Percentiles rank a stretch among this genome's conserved stretches.
Conservation (phyloP, 768 basidiomycete genomes). For the Lactifluus echinatus region DNA sequence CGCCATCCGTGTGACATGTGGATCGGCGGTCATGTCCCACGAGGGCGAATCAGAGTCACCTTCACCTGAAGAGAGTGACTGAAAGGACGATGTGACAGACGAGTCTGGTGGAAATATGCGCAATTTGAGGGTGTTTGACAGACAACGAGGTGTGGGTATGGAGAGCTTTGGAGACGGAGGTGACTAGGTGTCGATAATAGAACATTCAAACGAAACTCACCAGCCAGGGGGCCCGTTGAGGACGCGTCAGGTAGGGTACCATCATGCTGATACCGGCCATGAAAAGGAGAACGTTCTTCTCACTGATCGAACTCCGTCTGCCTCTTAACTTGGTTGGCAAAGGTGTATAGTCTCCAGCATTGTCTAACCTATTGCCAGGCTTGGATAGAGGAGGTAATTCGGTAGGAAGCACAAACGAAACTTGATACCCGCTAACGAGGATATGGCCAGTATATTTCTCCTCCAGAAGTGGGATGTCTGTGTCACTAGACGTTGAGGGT, state of each 20-base stretch:
- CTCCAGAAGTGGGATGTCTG: constrained; percentile 42
- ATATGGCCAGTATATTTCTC: constrained; percentile 65
- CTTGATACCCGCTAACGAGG: constrained; percentile 66
- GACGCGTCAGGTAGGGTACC: constrained; percentile 58
- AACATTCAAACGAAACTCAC: constrained; percentile 30
- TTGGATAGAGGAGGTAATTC: constrained; percentile 35
- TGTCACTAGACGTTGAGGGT: constrained; percentile 25
- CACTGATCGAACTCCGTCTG: constrained; percentile 49
- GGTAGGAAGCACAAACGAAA: constrained; percentile 69
- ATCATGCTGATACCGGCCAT: constrained; percentile 77
- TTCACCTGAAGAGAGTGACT: constrained; percentile 69
- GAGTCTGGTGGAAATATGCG: constrained; percentile 58
- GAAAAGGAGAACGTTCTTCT: constrained; percentile 56
- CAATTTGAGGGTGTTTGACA: constrained; percentile 66
- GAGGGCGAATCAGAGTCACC: constrained; percentile 44
- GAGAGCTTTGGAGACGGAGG: constrained; percentile 43
- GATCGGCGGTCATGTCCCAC: constrained; percentile 75
- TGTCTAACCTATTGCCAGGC: constrained; percentile 17
- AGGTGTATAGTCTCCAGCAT: constrained; percentile 13
- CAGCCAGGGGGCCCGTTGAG: constrained; percentile 67
- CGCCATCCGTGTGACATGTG: constrained; percentile 53
- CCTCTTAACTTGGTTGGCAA: constrained; percentile 10
- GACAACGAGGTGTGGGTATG: constrained; percentile 68
- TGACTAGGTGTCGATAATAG: not conserved
- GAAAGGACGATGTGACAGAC: constrained; percentile 47